phyloP scores from a whole-genome alignment of 2,329 filamentous ascomycete genomes.

The Fusarium sp. region DNA sequence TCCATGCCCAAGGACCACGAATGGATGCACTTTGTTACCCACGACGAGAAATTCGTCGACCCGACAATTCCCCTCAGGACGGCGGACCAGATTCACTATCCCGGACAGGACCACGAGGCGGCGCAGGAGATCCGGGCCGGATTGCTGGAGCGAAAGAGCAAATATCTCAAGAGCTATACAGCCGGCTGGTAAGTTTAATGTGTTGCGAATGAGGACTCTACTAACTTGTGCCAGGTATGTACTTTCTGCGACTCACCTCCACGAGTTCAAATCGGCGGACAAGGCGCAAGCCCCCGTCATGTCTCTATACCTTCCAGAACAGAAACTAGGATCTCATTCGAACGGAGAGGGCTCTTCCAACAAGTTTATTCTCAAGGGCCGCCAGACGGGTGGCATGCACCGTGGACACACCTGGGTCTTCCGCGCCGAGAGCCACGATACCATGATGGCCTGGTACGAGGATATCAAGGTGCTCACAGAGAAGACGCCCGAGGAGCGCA shows the following conservation, averaged over 20 bases:
- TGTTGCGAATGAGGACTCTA: neutral
- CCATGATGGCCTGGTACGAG: conserved; percentile 97
- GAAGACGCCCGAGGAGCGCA: conserved; percentile 87
- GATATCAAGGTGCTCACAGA: conserved; percentile 93
- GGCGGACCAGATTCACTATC: conserved; percentile 87
- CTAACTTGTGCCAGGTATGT: conserved; percentile 77
- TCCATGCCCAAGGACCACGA: conserved; percentile 95
- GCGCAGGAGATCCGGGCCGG: conserved; percentile 88
- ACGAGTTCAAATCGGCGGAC: conserved; percentile 99
- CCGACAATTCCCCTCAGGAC: conserved; percentile 83
- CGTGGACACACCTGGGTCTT: conserved; percentile 82
- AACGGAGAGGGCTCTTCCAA: conserved; percentile 85
- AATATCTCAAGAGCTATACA: conserved; percentile 97
- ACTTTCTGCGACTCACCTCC: conserved; percentile 93
- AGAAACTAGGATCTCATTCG: conserved; percentile 94
- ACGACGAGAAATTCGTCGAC: conserved; percentile 88
- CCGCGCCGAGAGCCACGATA: conserved; percentile 82
- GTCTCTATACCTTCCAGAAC: conserved; percentile 94
- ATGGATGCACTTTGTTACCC: conserved; percentile 85
- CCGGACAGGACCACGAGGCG: conserved; percentile 86
- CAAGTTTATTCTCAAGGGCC: conserved; percentile 98
- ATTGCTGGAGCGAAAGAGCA: conserved; percentile 96
- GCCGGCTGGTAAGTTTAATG: conserved; percentile 80
- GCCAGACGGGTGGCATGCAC: conserved; percentile 93
- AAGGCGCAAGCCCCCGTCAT: conserved; percentile 92